Evolutionary conservation across 2,329 filamentous ascomycete species (phyloP).

Genomic region (Fusarium clavum): DNA sequence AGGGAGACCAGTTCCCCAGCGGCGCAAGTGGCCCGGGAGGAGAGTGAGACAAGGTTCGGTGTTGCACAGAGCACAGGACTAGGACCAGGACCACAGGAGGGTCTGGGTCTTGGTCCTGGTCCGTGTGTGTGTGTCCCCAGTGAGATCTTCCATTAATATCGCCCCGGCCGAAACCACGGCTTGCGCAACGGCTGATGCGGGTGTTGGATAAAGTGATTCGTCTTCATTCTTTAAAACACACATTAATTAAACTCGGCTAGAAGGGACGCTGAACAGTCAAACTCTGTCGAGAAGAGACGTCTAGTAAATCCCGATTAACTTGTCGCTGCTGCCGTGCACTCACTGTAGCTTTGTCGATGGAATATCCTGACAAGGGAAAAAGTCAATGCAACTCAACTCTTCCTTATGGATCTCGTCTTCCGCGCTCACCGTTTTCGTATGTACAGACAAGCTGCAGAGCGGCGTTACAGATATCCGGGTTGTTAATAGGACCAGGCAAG

Average conservation of each 20-base stretch:
- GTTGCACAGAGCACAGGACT: slow-evolving; percentile 13
- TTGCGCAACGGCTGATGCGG: slow-evolving; percentile 24
- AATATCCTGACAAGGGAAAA: neutral
- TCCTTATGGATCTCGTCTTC: slow-evolving; percentile 15
- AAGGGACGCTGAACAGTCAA: neutral
- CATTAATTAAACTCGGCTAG: neutral
- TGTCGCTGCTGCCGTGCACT: neutral
- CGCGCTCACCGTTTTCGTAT: slow-evolving; percentile 43
- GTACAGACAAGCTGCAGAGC: slow-evolving; percentile 38
- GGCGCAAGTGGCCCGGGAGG: slow-evolving; percentile 5
- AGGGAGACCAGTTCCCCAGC: neutral
- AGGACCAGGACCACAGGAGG: slow-evolving; percentile 10
- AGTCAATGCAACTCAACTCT: slow-evolving; percentile 4
- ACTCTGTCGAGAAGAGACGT: neutral
- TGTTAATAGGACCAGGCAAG: slow-evolving; percentile 1
- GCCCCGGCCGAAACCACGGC: slow-evolving; percentile 20
- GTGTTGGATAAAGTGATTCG: slow-evolving; percentile 32
- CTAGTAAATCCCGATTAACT: slow-evolving; percentile 39
- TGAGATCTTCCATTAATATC: slow-evolving; percentile 30
- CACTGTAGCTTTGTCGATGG: neutral
- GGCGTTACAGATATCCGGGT: slow-evolving; percentile 25
- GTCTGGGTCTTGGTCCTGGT: slow-evolving; percentile 4
- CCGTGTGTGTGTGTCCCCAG: slow-evolving; percentile 11
- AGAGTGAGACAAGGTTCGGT: slow-evolving; percentile 16
- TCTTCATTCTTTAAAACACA: slow-evolving; percentile 22